Conservation (phyloP, 805 yeast species). For the Kluyveromyces starmeri region DNA sequence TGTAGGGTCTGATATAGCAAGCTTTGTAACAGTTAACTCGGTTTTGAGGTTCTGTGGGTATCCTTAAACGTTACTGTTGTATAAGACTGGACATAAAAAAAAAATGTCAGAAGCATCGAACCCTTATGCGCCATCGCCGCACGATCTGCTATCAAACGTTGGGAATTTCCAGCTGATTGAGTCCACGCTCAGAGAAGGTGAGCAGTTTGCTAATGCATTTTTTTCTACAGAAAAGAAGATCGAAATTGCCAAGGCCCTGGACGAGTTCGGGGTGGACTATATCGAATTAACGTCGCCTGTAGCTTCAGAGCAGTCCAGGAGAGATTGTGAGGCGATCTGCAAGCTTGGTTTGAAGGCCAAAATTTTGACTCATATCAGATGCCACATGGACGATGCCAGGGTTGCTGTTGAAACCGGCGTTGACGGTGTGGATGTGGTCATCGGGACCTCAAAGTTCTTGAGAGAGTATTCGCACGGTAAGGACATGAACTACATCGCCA, state of each 20-base stretch:
- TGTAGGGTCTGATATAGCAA: too few species aligned
- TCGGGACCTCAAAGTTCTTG: slow-evolving; percentile 92
- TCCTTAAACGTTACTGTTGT: too few species aligned
- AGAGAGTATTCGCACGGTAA: slow-evolving; percentile 95
- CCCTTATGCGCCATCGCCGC: slow-evolving; percentile 95
- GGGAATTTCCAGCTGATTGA: slow-evolving; percentile 84
- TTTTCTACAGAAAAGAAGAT: slow-evolving; percentile 91
- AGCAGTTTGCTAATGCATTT: slow-evolving; percentile 96
- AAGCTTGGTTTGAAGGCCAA: slow-evolving; percentile 95
- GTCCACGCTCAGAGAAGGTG: slow-evolving; percentile 96
- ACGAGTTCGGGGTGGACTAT: slow-evolving; percentile 97
- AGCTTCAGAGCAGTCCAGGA: slow-evolving; percentile 88
- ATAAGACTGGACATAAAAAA: too few species aligned
- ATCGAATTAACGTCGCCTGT: slow-evolving; percentile 98
- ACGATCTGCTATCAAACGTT: slow-evolving; percentile 85
- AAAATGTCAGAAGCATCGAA: slow-evolving; percentile 33
- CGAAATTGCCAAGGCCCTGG: slow-evolving; percentile 93
- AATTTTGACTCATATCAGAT: slow-evolving; percentile 91
- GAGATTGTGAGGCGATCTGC: slow-evolving; percentile 96
- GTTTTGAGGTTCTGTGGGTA: too few species aligned
- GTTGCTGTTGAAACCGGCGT: slow-evolving; percentile 98
- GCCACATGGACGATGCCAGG: slow-evolving; percentile 98
- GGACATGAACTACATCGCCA: slow-evolving; percentile 96
- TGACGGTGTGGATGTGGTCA: slow-evolving; percentile 97
- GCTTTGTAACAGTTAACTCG: too few species aligned